Percentiles rank a stretch among this genome's conserved stretches.
These are phyloP conservation scores for Notholithocarpus densiflorus DNA, from an alignment of 306 rosid species.

Conservation along the genomic window DNA sequence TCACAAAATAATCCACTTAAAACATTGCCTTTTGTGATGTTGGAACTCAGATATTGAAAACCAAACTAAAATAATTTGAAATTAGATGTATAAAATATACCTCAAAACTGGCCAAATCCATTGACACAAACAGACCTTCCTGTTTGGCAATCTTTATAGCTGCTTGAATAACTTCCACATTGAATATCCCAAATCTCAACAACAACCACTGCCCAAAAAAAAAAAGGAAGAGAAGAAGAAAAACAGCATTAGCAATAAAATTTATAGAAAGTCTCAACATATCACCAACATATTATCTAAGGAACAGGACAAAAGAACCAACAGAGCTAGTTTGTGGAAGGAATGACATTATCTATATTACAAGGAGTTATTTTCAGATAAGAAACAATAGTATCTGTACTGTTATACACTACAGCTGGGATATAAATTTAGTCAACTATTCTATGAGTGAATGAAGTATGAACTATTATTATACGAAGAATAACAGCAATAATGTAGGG, in stretches of 20 bases:
- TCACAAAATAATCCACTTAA: background rate
- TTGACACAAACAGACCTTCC: constrained; percentile 78
- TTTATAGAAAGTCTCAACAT: constrained; percentile 19
- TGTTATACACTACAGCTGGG: background rate
- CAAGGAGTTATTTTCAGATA: background rate
- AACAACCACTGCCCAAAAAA: constrained; percentile 69
- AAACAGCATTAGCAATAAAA: constrained; percentile 31
- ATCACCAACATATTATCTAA: constrained; percentile 14
- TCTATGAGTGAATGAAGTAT: background rate
- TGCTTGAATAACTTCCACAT: constrained; percentile 77
- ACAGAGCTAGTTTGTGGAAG: constrained; percentile 5
- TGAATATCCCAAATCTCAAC: constrained; percentile 68
- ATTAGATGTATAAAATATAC: constrained; percentile 36
- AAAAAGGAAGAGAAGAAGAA: constrained; percentile 13
- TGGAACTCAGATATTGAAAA: background rate
- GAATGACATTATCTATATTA: background rate
- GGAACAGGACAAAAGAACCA: background rate
- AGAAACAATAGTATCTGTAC: background rate
- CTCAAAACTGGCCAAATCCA: constrained; percentile 99
- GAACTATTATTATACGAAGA: background rate
- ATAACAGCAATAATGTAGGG: background rate
- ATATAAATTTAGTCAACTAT: background rate
- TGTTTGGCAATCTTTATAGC: constrained; percentile 83
- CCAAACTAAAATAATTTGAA: background rate
- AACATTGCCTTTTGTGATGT: background rate